Percentiles rank a stretch among this genome's conserved stretches.
Evolutionary conservation across 139 green algal genomes (phyloP).

Genomic region (Chlamydomonas sp.): DNA sequence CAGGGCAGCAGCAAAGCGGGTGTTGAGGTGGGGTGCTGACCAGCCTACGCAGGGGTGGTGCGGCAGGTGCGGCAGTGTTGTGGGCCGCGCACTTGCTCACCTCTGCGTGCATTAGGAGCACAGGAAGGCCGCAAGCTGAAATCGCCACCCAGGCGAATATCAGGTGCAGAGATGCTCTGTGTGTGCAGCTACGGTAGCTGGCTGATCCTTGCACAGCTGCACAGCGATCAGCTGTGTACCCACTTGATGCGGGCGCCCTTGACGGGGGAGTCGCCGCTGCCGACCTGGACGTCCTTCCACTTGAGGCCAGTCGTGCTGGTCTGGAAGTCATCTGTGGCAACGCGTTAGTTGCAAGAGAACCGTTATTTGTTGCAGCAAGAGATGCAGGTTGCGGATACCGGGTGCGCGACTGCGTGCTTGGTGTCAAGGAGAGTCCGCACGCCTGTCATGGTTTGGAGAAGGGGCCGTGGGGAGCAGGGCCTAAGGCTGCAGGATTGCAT

Average conservation of each 20-base stretch:
- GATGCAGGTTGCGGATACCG: too few relatives aligned
- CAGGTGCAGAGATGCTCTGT: too few relatives aligned
- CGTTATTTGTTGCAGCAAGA: too few relatives aligned
- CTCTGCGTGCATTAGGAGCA: constrained; percentile 76
- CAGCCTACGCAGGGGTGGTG: background rate
- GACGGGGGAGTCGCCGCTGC: constrained; percentile 58
- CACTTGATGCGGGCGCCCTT: constrained; percentile 60
- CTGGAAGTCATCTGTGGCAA: background rate
- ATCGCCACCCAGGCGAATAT: constrained; percentile 56
- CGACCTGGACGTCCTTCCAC: constrained; percentile 66
- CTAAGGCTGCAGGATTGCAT: too few relatives aligned
- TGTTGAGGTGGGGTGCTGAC: background rate
- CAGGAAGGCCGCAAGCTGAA: background rate
- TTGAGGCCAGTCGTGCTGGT: constrained; percentile 55
- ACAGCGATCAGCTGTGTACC: background rate
- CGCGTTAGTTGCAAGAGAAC: too few relatives aligned
- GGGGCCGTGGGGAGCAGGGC: too few relatives aligned
- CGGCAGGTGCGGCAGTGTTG: too few relatives aligned
- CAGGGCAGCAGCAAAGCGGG: too few relatives aligned
- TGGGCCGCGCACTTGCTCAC: background rate
- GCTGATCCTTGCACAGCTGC: background rate
- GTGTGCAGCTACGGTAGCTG: too few relatives aligned
- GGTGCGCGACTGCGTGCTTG: too few relatives aligned
- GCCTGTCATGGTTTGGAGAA: too few relatives aligned
- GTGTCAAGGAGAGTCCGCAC: too few relatives aligned